Evolutionary conservation across 164 flowering plant species (phyloP), one percentile per base, ranked within the genome.

Genomic region (Aristolochia contorta): DNA sequence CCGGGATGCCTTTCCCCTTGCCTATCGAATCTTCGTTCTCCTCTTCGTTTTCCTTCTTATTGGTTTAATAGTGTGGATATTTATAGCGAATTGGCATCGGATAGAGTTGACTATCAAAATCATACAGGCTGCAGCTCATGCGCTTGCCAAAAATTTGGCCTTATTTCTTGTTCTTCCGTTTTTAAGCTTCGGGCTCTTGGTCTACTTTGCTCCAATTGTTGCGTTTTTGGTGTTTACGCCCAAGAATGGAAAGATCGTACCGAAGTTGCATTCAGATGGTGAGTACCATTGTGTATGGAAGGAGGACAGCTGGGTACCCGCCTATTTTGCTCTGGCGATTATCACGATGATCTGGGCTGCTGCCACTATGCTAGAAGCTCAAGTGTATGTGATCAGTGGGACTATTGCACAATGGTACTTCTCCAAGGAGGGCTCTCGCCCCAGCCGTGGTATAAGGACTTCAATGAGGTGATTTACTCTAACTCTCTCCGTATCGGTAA

Each of bases 301-400:
- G 76, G 83, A 84, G 61, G 92, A 86, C 69, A 60, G 84, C 46
- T 93, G 99, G 99, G 99, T 93, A 65, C 94, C 94, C 16, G 96
- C 92, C 0, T 93, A 90, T 62, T 93, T 69, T 75, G 67, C 94
- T 0, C 59, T 93, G 80, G 92, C 92, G 0, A 86, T 88, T 72
- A 59, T 93, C 46, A 90, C 97, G 9, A 84, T 90, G 87, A 49
- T 90, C 63, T 93, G 99, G 96, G 83, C 97, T 62, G 80, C 77
- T 6, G 64, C 89, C 0, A 78, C 30, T 1, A 81, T 79, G 86
- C 73, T 85, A 71, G 99, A 93, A 70, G 81, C 82, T 45, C 69
- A 66, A 56, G 65, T 48, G 37, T 66, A 60, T 60, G 59, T 66
- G 54, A 66, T 66, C 48, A 54, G 55, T 45, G 69, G 69, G 59